Percentiles rank a stretch among this genome's conserved stretches.
Conservation (phyloP, 1,139 yeast species). For the Casaregolazyma lundiana region DNA sequence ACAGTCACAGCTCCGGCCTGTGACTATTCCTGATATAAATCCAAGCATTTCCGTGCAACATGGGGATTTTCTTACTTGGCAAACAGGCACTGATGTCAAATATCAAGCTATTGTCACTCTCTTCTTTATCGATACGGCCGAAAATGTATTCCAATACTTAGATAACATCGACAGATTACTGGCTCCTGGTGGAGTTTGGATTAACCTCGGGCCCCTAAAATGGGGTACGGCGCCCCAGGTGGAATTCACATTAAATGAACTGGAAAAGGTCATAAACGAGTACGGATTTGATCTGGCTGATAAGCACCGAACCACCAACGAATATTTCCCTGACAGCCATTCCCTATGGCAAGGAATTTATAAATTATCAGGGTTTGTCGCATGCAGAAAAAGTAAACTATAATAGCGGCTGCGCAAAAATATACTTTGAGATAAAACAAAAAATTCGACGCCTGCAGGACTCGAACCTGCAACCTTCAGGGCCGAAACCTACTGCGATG, state of each 20-base stretch:
- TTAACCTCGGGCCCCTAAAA: constrained; percentile 80
- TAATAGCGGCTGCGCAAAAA: neutral
- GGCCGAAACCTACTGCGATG: constrained; percentile 15
- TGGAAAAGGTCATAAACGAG: constrained; percentile 43
- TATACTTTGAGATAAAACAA: neutral
- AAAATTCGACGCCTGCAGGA: constrained; percentile 13
- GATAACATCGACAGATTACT: constrained; percentile 51
- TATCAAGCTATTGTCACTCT: constrained; percentile 53
- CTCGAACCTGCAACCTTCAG: constrained; percentile 15
- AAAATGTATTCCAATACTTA: constrained; percentile 67
- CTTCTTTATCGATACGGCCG: constrained; percentile 84
- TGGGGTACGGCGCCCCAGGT: constrained; percentile 84
- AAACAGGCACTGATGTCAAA: constrained; percentile 19
- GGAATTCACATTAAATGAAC: constrained; percentile 65
- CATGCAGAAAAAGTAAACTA: constrained; percentile 9
- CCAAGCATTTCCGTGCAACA: constrained; percentile 46
- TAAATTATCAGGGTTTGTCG: constrained; percentile 28
- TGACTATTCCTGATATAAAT: constrained; percentile 39
- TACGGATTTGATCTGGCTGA: constrained; percentile 64
- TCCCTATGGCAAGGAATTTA: constrained; percentile 29
- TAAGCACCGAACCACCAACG: constrained; percentile 28
- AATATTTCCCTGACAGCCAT: constrained; percentile 29
- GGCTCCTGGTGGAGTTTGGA: constrained; percentile 61
- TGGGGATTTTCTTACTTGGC: constrained; percentile 55
- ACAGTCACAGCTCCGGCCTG: constrained; percentile 49